Evolutionary conservation across 768 basidiomycete species (phyloP), one percentile per base, ranked within the genome.

Genomic region (Filobasidium floriforme): DNA sequence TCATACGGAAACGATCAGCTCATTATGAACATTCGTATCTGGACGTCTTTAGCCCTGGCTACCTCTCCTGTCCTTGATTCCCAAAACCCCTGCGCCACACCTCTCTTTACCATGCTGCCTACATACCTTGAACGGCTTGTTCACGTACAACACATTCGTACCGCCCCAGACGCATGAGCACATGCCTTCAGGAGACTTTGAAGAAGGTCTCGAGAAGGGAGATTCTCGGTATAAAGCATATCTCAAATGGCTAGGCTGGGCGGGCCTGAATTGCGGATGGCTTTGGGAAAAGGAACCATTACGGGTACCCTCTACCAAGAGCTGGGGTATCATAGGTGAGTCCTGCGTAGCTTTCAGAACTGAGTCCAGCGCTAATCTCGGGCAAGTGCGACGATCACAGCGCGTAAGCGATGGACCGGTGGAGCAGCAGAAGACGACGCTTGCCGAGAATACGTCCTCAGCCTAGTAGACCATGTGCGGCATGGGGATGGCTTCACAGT

Each of bases 291-390:
- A 86, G 63, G 94, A 98, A 78, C 84, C 81, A 28, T 77, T 98
- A 70, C 82, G 94, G 67, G 93, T 98, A 14, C 93, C 93, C 0
- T 91, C 89, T 76, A 96, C 94, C 46, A 84, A 91, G 66, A 92
- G 92, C 73, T 96, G 92, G 91, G 89, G 88, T 0, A 83, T 96
- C 60, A 79, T 94, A 37, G 92, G 93, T 92, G 63, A 24, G 86
- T 82, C 9, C 41, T 15, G 18, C 14, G 59, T 19, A 14, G 15
- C 18, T 49, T 49, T 18, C 22, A 49, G 6, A 49, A 12, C 18
- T 5, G 46, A 14, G 14, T 49, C 6, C 12, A 49, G 22, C 4
- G 4, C 32, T 37, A 12, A 49, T 49, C 15, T 18, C 22, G 4
- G 46, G 14, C 5, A 22, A 49, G 5, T 22, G 15, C 22, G 12